Base-by-base conservation (phyloP, 2,329 filamentous ascomycete species). In the Monosporascus sp. region DNA sequence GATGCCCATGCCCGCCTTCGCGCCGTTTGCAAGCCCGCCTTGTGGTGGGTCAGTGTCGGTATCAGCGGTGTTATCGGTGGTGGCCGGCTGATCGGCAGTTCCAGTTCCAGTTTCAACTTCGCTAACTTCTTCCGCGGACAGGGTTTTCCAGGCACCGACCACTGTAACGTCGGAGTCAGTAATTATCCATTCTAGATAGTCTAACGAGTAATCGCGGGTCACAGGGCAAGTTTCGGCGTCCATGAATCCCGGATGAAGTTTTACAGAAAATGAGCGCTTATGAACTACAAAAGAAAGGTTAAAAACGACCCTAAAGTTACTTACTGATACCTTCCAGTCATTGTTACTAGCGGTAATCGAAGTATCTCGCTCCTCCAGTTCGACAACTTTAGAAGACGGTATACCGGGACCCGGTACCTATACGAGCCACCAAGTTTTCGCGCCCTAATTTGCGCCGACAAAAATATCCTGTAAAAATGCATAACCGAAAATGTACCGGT, bases 391-490 rank as follows among this genome's bases (percentile, higher is more conserved):
- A 14, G 61, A 40, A 5, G 52, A 49, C n/a, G 61, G 55, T 48
- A 71, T 56, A 41, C 63, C 66, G 0, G 73, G 74, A 0, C 72
- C 73, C 1, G 73, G 72, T 5, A 72, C 73, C 52, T 76, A 72
- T 5, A 67, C 73, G 8, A 76, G 61, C 64, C 70, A 75, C 63
- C 66, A 68, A 17, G 59, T 66, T 22, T 65, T 64, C 0, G 57
- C 41, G 19, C 65, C 62, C 68, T 70, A 75, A 55, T 76, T 73
- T 7, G 68, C 70, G 4, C 70, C 74, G 0, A 77, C 52, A 44
- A 78, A 78, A 4, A 76, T 73, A 27, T 76, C 75, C 56, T 79
- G 76, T 1, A 78, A 63, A 55, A 77, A 78, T 1, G 73, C 72
- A 19, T 74, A 69, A 1, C 76, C 76, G 2, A 78, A 69, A 2